Base-by-base conservation (phyloP, 2,329 filamentous ascomycete genomes). In the Fusarium palustre region DNA sequence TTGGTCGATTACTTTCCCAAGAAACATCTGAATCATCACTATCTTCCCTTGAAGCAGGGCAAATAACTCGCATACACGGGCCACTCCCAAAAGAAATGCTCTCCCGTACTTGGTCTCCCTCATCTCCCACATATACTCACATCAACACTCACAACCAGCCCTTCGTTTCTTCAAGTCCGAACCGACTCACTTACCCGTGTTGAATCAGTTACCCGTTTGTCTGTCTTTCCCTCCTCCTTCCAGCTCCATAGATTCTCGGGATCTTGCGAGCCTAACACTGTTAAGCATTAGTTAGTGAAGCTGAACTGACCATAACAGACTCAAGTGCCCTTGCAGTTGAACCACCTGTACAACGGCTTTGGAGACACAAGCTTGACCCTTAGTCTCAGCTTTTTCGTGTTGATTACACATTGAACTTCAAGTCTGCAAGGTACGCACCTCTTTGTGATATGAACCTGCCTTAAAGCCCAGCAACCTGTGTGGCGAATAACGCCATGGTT, bases 1-100 rank as follows among this genome's bases (percentile, higher is more conserved):
- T 68, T 55, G 47, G 46, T 55, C 59, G 55, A 55, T 54, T 68
- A 63, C 59, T 53, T 55, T 38, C 42, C 38, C 68, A 57, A 57
- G 56, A 48, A 39, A 54, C 43, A 70, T 74, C 71, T 75, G 73
- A 69, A 74, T 72, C 73, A 74, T 46, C 49, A 66, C 67, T 59
- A 62, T 71, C 57, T 55, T 46, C 46, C 53, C 66, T 77, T 64
- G 64, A 76, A 59, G 75, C 75, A 76, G 71, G 71, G 75, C 73
- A 76, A 70, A 66, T 64, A 72, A 70, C 72, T 68, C 76, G 77
- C 78, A 79, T 76, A 75, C 68, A 68, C 71, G 70, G 66, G 69
- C 66, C 66, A 70, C 69, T 65, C 71, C 66, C 69, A 79, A 77
- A 78, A 76, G 77, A 76, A 79, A 79, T 75, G 74, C 73, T 64